These are phyloP conservation scores for Hagleromyces aurorensis DNA, from an alignment of 805 yeast genomes.

Conservation along the genomic window DNA sequence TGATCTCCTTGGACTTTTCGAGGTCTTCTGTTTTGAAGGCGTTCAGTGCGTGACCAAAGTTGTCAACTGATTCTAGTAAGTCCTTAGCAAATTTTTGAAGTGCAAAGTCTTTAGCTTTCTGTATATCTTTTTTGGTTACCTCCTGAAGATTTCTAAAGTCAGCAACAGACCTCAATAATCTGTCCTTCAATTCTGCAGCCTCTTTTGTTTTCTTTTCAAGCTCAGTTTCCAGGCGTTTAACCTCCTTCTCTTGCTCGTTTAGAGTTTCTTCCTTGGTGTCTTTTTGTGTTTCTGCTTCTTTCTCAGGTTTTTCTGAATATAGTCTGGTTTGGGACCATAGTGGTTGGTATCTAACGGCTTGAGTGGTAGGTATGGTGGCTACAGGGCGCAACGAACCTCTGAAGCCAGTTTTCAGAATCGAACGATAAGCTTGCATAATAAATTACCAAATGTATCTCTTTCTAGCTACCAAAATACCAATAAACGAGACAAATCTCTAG, in stretches of 20 bases:
- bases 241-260: slow-evolving; percentile 21
- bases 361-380: no score
- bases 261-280: slow-evolving; percentile 9
- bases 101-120: slow-evolving; percentile 84
- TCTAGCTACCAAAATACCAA: no score
- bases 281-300: slow-evolving; percentile 10
- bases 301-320: slow-evolving; percentile 5
- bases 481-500: no score
- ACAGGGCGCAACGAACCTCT: no score
- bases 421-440: no score
- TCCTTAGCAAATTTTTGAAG: slow-evolving; percentile 88
- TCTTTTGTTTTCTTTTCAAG: slow-evolving; percentile 60
- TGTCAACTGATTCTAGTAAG: slow-evolving; percentile 80
- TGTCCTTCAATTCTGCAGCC: slow-evolving; percentile 72
- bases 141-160: slow-evolving; percentile 91
- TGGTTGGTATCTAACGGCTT: no score
- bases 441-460: no score
- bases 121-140: slow-evolving; percentile 77
- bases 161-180: slow-evolving; percentile 74
- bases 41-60: slow-evolving; percentile 76
- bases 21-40: slow-evolving; percentile 61
- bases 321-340: no score
- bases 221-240: slow-evolving; percentile 42
- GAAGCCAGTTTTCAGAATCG: no score
- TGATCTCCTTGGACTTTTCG: slow-evolving; percentile 53